A percentile compares a stretch with the other conserved stretches of the same genome.
phyloP scores from a whole-genome alignment of 2,329 filamentous ascomycete species.

The Pseudogymnoascus sp. region DNA sequence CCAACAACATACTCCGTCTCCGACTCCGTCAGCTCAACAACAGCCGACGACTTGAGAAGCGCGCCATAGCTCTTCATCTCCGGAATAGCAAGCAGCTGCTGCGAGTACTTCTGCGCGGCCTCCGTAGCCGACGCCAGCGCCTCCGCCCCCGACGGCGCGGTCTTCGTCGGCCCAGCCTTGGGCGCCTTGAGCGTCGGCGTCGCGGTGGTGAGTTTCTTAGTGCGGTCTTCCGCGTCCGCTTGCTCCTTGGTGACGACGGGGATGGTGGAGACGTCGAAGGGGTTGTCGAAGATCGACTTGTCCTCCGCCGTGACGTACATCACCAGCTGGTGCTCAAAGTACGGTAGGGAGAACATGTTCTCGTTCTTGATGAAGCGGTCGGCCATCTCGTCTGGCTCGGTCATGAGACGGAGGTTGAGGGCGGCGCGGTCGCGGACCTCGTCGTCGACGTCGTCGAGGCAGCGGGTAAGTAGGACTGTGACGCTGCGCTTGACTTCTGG shows the following conservation, averaged over 20 bases:
- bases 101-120: constrained; percentile 77
- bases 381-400: constrained; percentile 71
- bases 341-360: constrained; percentile 88
- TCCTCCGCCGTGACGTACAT: constrained; percentile 94
- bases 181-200: constrained; percentile 92
- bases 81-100: constrained; percentile 79
- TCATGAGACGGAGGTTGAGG: constrained; percentile 85
- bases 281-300: constrained; percentile 70
- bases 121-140: constrained; percentile 68
- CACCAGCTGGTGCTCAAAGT: constrained; percentile 93
- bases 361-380: constrained; percentile 90
- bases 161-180: constrained; percentile 67
- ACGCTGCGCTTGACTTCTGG: constrained; percentile 95
- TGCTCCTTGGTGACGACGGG: constrained; percentile 93
- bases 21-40: constrained; percentile 87
- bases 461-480: constrained; percentile 81
- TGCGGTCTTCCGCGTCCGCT: constrained; percentile 89
- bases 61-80: constrained; percentile 84
- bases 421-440: constrained; percentile 95
- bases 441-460: constrained; percentile 93
- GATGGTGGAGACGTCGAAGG: constrained; percentile 86
- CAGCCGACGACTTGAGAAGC: constrained; percentile 81
- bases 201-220: constrained; percentile 90
- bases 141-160: constrained; percentile 60
- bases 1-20: constrained; percentile 96